Base-by-base conservation (phyloP, 140 eudicot genomes). In the Bidens hawaiensis region DNA sequence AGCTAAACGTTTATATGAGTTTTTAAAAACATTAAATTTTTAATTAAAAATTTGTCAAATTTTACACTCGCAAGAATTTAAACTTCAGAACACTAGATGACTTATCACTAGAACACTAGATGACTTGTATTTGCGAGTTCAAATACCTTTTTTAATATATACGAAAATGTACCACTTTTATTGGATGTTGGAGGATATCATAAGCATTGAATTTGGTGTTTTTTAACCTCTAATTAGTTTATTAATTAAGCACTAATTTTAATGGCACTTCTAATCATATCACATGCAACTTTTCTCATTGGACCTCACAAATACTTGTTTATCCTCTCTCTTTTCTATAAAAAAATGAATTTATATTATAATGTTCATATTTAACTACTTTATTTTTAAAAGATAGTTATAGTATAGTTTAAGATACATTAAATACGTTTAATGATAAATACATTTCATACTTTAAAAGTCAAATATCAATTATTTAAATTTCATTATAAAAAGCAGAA, bases 201-300 rank as follows among this genome's bases (percentile, higher is more conserved):
- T 66, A 58, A 69, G 76, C 81, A 74, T 79, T 80, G 82, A 78
- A 78, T 78, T 83, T 82, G 87, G 73, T 65, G 82, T 75, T 60
- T 73, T 75, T 69, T 68, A 50, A 66, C 71, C 65, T 28, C 30
- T 62, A 56, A 60, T 76, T 70, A 45, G 1, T 33, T 60, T 17
- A 75, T 24, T 73, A 64, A 26, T 70, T 58, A 70, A 42, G 64
- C 59, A 64, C 67, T 53, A 64, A 59, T 52, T 80, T 79, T 70
- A 68, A 77, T 41, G 75, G 45, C 69, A 58, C 80, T 65, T 76
- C 83, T 87, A 83, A 83, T 87, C 86, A 76, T 73, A 68, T 83
- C 95, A 87, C 95, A 87, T 81, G 95, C 84, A 79, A 67, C 80
- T 81, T 69, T 70, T 83, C 52, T 71, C 38, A 75, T 75, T 83